Base-by-base conservation (phyloP, 352 stramenopile species). In the Pythium coloratum region DNA sequence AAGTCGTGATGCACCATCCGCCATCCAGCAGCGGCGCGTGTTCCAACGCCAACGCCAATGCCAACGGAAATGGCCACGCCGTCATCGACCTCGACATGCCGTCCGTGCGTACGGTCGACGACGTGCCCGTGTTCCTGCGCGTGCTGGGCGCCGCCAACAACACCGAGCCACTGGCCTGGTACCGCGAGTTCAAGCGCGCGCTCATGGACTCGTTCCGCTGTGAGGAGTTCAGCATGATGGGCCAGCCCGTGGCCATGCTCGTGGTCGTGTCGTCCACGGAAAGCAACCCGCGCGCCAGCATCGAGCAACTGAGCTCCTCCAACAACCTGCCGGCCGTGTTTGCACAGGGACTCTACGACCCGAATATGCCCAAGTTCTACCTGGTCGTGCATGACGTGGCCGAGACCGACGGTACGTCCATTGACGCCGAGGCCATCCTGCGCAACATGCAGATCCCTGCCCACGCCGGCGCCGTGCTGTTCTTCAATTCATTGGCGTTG, bases 361-460 rank as follows among this genome's bases (percentile, higher is more conserved):
- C 79, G 6, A 87, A 81, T 34, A 61, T 96, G 13, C 82, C 88
- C 14, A 93, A 95, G 64, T 96, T 92, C 61, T 97, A 92, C 66
- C 66, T 97, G n/a, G 77, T 97, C 16, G 44, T 97, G 28, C 91
- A 97, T 59, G 91, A 97, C 69, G 67, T 84, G 5, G 63, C 77
- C 38, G 86, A 96, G 71, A 91, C 87, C 1, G 75, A 89, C 12
- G 82, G 84, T 33, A 95, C 87, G 34, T 80, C 77, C 0, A 95
- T 95, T 42, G 87, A 95, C 68, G 77, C 85, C 9, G 84, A 92
- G 13, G 73, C 79, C 7, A 94, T 95, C 59, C 70, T 92, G n/a
- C 72, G 70, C 28, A 90, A 86, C 59, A 73, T 95, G 54, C 83
- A 82, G 50, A 76, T 95, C 7, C 68, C 81, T 0, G 58, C 75